Conservation (phyloP, 208 protist species). For the Entamoeba histolytica region DNA sequence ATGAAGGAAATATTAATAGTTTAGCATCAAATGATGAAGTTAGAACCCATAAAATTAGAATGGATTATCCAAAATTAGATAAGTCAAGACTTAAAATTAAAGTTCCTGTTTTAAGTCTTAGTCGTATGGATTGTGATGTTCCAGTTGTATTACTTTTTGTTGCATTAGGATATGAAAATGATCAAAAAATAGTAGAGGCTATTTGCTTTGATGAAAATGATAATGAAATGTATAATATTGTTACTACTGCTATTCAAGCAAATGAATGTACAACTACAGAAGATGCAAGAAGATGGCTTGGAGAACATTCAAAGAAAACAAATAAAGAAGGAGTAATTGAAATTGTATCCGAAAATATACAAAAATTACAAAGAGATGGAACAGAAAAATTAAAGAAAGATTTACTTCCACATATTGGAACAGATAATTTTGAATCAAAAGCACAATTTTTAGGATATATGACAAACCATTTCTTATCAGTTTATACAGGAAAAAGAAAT, state of each 20-base stretch:
- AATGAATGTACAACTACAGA: neutral
- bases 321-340: neutral
- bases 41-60: neutral
- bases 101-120: neutral
- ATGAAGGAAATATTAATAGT: neutral
- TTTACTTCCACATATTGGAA: neutral
- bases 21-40: neutral
- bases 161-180: constrained; percentile 80
- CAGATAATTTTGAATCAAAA: neutral
- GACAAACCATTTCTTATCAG: neutral
- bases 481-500: neutral
- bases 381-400: neutral
- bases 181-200: constrained; percentile 88
- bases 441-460: neutral
- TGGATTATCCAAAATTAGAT: neutral
- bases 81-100: neutral
- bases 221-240: constrained; percentile 16
- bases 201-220: constrained; percentile 56
- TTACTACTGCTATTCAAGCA: neutral
- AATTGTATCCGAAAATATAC: neutral
- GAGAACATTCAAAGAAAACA: neutral
- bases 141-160: constrained; percentile 20
- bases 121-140: neutral
- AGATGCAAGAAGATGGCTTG: neutral
- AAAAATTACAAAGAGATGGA: neutral